Base-by-base conservation (phyloP, 1,284 basidiomycete genomes). In the Pisolithus thermaeus region DNA sequence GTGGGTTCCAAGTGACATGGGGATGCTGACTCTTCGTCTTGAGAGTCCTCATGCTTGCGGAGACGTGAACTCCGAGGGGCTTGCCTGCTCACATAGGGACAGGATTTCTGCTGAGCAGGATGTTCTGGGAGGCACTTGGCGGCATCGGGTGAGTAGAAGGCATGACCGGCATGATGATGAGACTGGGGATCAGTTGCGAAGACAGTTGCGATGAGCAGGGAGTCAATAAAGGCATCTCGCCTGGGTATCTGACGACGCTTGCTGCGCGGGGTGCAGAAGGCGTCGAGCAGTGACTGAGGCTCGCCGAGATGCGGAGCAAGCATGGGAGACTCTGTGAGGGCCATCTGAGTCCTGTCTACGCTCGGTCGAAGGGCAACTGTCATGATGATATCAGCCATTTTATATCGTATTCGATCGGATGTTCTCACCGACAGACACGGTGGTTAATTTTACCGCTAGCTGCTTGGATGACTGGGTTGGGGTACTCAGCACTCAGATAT, bases 151-250 rank as follows among this genome's bases (percentile, higher is more conserved):
- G 66, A 85, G 85, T 59, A 84, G 79, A 59, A 87, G 84, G 25
- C 28, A 45, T 80, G 74, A 60, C 87, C 87, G 64, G 90, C 88
- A 61, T 91, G 87, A 36, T 85, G 77, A 36, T 88, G 89, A 49
- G 84, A 75, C 56, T 87, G 78, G 7, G 84, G 84, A 22, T 81
- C 83, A 1, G 84, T 84, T 2, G 84, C 81, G 11, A 79, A 75
- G 11, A 80, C 84, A 0, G 83, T 83, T 30, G 85, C 86, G 48
- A 90, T 78, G 47, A 90, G 71, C 4, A 90, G 72, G 18, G 87
- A 83, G 59, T 90, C 85, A 40, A 90, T 74, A 0, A 80, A 78
- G 12, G 83, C 80, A 63, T 90, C 87, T 51, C 55, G 60, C 83
- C 73, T 53, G 77, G 71, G 68, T 58, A 79, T 70, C 35, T 60